phyloP scores from a whole-genome alignment of 805 yeast species.

The Kluyveromyces dobzhanskii region DNA sequence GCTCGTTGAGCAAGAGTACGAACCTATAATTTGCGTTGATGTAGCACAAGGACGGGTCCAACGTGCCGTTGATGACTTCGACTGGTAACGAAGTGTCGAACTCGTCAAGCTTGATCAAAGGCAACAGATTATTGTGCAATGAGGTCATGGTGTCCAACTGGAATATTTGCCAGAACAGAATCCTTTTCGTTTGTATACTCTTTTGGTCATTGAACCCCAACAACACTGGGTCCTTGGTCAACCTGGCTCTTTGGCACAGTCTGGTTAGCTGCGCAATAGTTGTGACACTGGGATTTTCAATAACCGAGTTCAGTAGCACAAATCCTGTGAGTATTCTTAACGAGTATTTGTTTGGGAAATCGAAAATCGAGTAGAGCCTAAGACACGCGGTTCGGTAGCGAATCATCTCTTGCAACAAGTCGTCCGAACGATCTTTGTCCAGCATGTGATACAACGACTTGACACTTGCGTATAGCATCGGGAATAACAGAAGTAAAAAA shows the following conservation, averaged over 20 bases:
- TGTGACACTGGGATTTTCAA: conserved; percentile 49
- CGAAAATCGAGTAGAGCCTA: conserved; percentile 41
- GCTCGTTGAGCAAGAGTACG: conserved; percentile 43
- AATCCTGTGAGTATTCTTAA: conserved; percentile 38
- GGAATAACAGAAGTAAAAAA: conserved; percentile 42
- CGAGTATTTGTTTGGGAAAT: conserved; percentile 39
- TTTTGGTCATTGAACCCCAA: conserved; percentile 40
- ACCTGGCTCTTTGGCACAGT: conserved; percentile 45
- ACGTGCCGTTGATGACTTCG: conserved; percentile 31
- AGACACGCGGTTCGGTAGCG: conserved; percentile 42
- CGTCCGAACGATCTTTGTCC: conserved; percentile 39
- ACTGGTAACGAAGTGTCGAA: conserved; percentile 51
- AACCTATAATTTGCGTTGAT: conserved; percentile 47
- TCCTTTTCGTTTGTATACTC: conserved; percentile 43
- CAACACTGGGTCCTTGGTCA: conserved; percentile 53
- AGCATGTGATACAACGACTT: conserved; percentile 44
- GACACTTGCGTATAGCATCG: conserved; percentile 49
- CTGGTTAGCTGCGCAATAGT: conserved; percentile 48
- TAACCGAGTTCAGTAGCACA: conserved; percentile 43
- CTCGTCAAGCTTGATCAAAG: conserved; percentile 43
- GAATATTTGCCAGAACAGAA: conserved; percentile 63
- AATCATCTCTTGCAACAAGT: conserved; percentile 37
- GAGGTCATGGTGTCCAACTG: conserved; percentile 50
- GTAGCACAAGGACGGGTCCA: conserved; percentile 40
- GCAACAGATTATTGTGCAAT: conserved; percentile 46